These are phyloP conservation scores for Brassica rapa DNA, from an alignment of 345 rosid species.

Conservation along the genomic window DNA sequence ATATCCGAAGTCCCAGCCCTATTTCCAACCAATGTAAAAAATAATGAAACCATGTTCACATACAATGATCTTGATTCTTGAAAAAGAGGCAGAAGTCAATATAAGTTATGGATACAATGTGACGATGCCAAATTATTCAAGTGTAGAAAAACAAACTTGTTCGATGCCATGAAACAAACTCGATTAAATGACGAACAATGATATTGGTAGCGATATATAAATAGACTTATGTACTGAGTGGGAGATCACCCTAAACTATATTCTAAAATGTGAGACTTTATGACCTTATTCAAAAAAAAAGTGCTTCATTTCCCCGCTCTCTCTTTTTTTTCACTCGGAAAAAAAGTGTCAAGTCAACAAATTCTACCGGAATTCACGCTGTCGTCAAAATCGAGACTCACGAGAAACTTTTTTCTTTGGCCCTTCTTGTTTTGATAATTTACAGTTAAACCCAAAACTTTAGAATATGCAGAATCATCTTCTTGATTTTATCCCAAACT, in stretches of 20 bases:
- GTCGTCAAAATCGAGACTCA: no score
- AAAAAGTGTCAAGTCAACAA: no score
- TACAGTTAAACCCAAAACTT: no score
- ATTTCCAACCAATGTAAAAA: no score
- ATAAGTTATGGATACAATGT: neutral
- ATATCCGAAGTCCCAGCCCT: no score
- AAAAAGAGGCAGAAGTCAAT: neutral
- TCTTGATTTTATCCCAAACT: no score
- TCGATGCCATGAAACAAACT: neutral
- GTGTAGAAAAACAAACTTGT: neutral
- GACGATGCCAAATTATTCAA: neutral
- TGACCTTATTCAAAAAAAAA: slow-evolving; percentile 55
- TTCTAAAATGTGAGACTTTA: slow-evolving; percentile 7
- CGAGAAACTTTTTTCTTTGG: no score
- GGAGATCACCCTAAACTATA: slow-evolving; percentile 38
- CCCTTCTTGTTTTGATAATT: no score
- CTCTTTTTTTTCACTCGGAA: no score
- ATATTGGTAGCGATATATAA: neutral
- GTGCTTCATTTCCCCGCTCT: neutral
- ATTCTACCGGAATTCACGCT: no score
- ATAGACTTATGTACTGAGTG: slow-evolving; percentile 13
- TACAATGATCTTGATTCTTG: neutral
- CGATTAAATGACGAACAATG: neutral
- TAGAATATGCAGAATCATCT: no score
- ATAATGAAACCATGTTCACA: neutral